Percentiles rank a stretch among this genome's conserved stretches.
Conservation (phyloP, 1,284 basidiomycete genomes). For the Peniophora sp. region DNA sequence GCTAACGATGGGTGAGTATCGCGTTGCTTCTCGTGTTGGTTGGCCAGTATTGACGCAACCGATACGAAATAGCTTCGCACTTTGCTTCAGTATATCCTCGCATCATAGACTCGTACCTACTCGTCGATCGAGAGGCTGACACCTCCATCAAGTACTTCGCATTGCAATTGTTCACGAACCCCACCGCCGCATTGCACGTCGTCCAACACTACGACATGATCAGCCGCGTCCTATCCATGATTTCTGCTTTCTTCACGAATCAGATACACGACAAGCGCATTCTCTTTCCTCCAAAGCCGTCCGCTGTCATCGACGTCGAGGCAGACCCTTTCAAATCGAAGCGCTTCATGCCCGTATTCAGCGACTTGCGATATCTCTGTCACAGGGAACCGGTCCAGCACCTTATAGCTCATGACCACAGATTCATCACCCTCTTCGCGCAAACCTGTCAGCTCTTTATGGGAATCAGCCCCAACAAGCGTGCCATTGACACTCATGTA, state of each 20-base stretch:
- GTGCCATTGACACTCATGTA: slow-evolving; percentile 77
- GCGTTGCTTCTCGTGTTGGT: slow-evolving; percentile 7
- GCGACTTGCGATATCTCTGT: slow-evolving; percentile 73
- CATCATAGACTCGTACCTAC: slow-evolving; percentile 86
- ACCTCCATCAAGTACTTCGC: slow-evolving; percentile 90
- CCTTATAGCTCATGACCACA: slow-evolving; percentile 59
- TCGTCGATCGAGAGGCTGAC: slow-evolving; percentile 88
- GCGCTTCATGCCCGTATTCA: slow-evolving; percentile 87
- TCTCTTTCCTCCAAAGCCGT: slow-evolving; percentile 37
- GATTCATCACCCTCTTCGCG: slow-evolving; percentile 50
- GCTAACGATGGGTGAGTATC: slow-evolving; percentile 57
- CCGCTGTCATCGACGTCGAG: slow-evolving; percentile 64
- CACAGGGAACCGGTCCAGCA: slow-evolving; percentile 72
- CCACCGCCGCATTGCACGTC: slow-evolving; percentile 74
- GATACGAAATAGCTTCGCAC: slow-evolving; percentile 52
- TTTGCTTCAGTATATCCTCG: slow-evolving; percentile 81
- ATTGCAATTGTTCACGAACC: slow-evolving; percentile 85
- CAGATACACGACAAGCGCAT: slow-evolving; percentile 69
- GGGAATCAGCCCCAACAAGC: slow-evolving; percentile 83
- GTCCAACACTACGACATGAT: slow-evolving; percentile 72
- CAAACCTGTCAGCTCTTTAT: slow-evolving; percentile 82
- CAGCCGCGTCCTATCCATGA: slow-evolving; percentile 70
- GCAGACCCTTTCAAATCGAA: slow-evolving; percentile 86
- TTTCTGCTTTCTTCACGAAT: slow-evolving; percentile 84
- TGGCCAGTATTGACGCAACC: no score